Conservation (phyloP, 2,329 filamentous ascomycete species). For the Trichophyton equinum region DNA sequence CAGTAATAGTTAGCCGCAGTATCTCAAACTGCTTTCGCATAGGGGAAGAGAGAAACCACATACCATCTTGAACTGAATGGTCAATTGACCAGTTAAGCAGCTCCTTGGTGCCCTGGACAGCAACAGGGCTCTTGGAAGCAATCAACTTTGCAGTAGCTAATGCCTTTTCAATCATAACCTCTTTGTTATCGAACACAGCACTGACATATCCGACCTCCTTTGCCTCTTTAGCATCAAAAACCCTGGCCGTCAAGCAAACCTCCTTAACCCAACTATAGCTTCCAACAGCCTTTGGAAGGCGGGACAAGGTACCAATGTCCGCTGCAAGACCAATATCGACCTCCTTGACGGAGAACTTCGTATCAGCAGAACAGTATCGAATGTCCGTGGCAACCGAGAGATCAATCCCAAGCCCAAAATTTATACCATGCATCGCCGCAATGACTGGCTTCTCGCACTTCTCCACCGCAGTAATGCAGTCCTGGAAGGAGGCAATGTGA, state of each 20-base stretch:
- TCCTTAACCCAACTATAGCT: conserved; percentile 38
- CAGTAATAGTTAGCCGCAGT: not conserved
- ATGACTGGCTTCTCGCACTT: conserved; percentile 88
- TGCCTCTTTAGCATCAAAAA: conserved; percentile 36
- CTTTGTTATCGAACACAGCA: conserved; percentile 39
- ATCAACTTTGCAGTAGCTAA: conserved; percentile 53
- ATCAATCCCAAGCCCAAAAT: conserved; percentile 67
- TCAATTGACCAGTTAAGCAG: conserved; percentile 71
- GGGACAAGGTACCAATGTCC: conserved; percentile 36
- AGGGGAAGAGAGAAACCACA: conserved; percentile 21
- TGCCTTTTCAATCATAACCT: conserved; percentile 48
- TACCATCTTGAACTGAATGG: conserved; percentile 62
- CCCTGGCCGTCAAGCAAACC: conserved; percentile 32
- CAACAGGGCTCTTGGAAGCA: conserved; percentile 73
- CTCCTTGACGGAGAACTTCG: conserved; percentile 35
- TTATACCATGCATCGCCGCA: conserved; percentile 64
- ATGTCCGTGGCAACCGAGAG: conserved; percentile 33
- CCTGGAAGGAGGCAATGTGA: conserved; percentile 69
- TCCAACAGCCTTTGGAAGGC: conserved; percentile 37
- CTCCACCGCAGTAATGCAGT: conserved; percentile 62
- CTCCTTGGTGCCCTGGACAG: conserved; percentile 78
- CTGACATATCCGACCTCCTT: conserved; percentile 33
- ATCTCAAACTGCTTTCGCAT: not conserved
- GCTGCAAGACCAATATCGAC: conserved; percentile 40
- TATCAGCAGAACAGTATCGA: conserved; percentile 27